Evolutionary conservation across 106 monocot genomes (phyloP).

Genomic region (Dendrobium catenatum): DNA sequence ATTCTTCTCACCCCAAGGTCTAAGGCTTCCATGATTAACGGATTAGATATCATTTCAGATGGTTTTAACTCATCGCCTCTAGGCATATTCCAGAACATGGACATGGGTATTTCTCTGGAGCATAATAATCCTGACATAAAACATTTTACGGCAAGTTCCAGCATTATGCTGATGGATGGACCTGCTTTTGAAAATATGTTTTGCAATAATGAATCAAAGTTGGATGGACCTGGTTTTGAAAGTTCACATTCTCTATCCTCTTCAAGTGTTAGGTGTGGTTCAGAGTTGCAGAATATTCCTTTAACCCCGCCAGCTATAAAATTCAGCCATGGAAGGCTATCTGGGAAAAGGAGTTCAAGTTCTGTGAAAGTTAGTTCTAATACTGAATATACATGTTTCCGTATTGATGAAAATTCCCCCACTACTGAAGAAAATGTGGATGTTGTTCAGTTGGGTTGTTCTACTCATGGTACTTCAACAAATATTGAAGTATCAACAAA

Average conservation of each 20-base stretch:
- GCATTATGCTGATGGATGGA: constrained; percentile 7
- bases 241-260: constrained; percentile 17
- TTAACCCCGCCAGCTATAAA: constrained; percentile 50
- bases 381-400: constrained; percentile 61
- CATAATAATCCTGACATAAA: constrained; percentile 16
- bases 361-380: constrained; percentile 32
- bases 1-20: constrained; percentile 10
- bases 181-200: constrained; percentile 13
- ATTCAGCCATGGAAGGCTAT: constrained; percentile 14
- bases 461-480: constrained; percentile 10
- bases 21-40: constrained; percentile 18
- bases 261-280: constrained; percentile 13
- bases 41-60: constrained; percentile 27
- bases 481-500: constrained; percentile 8
- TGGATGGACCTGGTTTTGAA: constrained; percentile 14
- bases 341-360: constrained; percentile 28
- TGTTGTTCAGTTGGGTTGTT: constrained; percentile 6
- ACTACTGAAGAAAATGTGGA: constrained; percentile 38
- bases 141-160: constrained; percentile 9
- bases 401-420: constrained; percentile 69
- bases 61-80: constrained; percentile 33
- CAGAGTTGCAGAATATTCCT: constrained; percentile 18
- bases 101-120: constrained; percentile 9
- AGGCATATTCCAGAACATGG: constrained; percentile 19
- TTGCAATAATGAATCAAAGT: constrained; percentile 11